Evolutionary conservation across 768 basidiomycete genomes (phyloP).

Genomic region (Porphyrellus cyaneotinctus): DNA sequence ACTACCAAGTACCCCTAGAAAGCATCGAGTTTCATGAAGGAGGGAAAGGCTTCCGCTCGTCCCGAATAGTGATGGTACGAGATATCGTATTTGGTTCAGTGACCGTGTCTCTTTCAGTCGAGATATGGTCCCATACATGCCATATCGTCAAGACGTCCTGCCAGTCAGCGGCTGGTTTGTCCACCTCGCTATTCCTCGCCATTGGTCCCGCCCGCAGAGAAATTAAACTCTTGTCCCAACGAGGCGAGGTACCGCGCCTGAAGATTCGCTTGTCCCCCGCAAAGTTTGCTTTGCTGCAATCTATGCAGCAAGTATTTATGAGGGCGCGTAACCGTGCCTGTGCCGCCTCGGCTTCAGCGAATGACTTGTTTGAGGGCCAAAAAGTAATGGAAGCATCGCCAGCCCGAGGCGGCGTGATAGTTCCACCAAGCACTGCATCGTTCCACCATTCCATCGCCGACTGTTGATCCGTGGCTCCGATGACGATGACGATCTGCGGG

Average conservation of each 20-base stretch:
- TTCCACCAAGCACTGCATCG: not conserved
- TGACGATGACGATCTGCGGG: slow-evolving; percentile 21
- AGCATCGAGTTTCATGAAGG: not conserved
- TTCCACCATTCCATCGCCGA: slow-evolving; percentile 24
- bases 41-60: not conserved
- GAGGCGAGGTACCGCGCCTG: not conserved
- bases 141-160: slow-evolving; percentile 20
- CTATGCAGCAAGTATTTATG: slow-evolving; percentile 22
- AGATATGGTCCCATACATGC: slow-evolving; percentile 20
- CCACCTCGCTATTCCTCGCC: not conserved
- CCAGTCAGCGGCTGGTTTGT: not conserved
- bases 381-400: slow-evolving; percentile 11
- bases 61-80: not conserved
- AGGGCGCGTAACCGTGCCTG: slow-evolving; percentile 8
- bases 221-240: slow-evolving; percentile 2
- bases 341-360: slow-evolving; percentile 1
- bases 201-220: slow-evolving; percentile 1
- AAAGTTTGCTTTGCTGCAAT: slow-evolving; percentile 17
- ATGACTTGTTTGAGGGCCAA: slow-evolving; percentile 12
- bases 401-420: not conserved
- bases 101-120: not conserved
- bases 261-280: slow-evolving; percentile 13
- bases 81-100: not conserved
- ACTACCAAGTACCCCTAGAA: not conserved
- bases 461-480: slow-evolving; percentile 13